Base-by-base conservation (phyloP, 148 eudicot species). In the Suaeda aralocaspica region DNA sequence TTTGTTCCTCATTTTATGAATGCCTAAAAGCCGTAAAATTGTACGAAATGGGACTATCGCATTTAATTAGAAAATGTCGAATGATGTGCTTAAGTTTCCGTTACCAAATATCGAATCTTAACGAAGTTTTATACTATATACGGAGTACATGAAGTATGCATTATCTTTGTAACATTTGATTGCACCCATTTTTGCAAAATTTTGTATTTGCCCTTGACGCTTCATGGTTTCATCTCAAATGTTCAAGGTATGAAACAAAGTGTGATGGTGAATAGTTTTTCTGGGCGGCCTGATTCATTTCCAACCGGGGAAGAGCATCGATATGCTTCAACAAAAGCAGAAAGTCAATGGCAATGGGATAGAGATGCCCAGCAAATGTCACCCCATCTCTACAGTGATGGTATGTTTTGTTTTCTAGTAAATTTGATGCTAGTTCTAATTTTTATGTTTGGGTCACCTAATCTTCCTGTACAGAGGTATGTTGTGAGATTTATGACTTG, bases 261-360 rank as follows among this genome's bases (percentile, higher is more conserved):
- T 64, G 29, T 72, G 4, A 28, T 45, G 41, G 64, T 69, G 66
- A 77, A 30, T 63, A 68, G 64, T 67, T 77, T 70, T 56, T 53
- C 74, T 0, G 80, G 80, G 48, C 69, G 78, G 45, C 56, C 72
- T 4, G 82, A 75, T 5, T 56, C 80, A 6, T 78, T 72, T 42
- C 68, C 36, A 0, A 24, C 68, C 5, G 82, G 67, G 78, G 73
- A 75, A 30, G 84, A 78, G 58, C 82, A 57, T 19, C 77, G 52
- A 14, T 78, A 75, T 66, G 22, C 74, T 29, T 51, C 80, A 18
- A n/a, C 66, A 16, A 76, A 78, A 66, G 67, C 63, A 7, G 82
- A 82, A 33, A 77, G 63, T 41, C 81, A 74, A 61, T 74, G 86
- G 83, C 79, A 80, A 26, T 74, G 81, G 79, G 85, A 82, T 50